Evolutionary conservation across 768 basidiomycete genomes (phyloP).

Genomic region (Tremella yokohamensis): DNA sequence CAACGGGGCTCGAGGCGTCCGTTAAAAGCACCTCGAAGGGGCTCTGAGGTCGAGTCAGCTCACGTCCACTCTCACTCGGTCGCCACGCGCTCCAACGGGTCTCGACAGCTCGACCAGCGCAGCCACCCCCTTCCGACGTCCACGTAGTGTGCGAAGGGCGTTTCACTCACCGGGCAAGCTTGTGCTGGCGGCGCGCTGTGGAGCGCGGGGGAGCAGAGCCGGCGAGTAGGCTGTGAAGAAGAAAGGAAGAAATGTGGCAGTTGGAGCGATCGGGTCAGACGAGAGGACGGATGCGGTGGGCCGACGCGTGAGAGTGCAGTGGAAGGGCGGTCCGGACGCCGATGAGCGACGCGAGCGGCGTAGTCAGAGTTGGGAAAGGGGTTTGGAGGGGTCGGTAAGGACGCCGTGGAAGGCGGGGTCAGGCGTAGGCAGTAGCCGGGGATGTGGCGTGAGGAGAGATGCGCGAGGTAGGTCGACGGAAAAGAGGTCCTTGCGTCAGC

Average conservation of each 20-base stretch:
- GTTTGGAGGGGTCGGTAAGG: slow-evolving; percentile 2
- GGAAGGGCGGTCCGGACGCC: slow-evolving; percentile 7
- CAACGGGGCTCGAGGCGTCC: slow-evolving; percentile 19
- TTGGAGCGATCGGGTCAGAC: no score
- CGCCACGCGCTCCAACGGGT: not conserved
- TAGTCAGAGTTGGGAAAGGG: not conserved
- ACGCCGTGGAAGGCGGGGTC: slow-evolving; percentile 6
- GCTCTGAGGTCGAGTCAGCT: slow-evolving; percentile 16
- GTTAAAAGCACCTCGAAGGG: slow-evolving; percentile 21
- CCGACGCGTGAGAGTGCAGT: not conserved
- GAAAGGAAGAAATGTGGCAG: slow-evolving; percentile 24
- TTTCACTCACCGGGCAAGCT: slow-evolving; percentile 17
- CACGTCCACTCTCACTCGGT: slow-evolving; percentile 12
- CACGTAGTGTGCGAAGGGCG: slow-evolving; percentile 8
- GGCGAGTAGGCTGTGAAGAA: slow-evolving; percentile 20
- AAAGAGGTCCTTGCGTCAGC: slow-evolving; percentile 6
- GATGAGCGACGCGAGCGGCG: not conserved
- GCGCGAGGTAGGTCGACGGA: not conserved
- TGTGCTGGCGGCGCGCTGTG: not conserved
- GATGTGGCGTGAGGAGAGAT: not conserved
- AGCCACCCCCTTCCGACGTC: slow-evolving; percentile 29
- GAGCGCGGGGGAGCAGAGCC: slow-evolving; percentile 5
- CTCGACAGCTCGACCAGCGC: slow-evolving; percentile 7
- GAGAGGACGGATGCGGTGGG: not conserved
- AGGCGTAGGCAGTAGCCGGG: not conserved